Conservation (phyloP, 257 asterid genomes). For the Przewalskia tangutica region DNA sequence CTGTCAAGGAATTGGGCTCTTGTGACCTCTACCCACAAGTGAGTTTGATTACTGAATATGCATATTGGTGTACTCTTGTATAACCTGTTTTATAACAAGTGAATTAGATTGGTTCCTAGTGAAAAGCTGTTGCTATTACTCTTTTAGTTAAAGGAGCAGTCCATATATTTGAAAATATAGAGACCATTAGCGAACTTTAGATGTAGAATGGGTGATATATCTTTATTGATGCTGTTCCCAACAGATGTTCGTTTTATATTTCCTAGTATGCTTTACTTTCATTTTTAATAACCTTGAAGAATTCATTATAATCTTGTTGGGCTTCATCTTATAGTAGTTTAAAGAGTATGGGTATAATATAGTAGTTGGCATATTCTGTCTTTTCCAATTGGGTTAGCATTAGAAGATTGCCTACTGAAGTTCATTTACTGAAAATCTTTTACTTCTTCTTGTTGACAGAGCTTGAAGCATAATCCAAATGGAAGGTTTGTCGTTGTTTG, state of each 20-base stretch:
- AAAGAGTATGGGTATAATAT: not conserved
- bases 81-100: not conserved
- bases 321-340: not conserved
- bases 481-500: constrained; percentile 98
- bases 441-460: constrained; percentile 31
- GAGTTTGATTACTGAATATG: constrained; percentile 10
- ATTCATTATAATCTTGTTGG: not conserved
- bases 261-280: not conserved
- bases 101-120: not conserved
- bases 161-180: not conserved
- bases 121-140: not conserved
- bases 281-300: not conserved
- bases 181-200: not conserved
- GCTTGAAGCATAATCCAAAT: constrained; percentile 94
- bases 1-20: constrained; percentile 91
- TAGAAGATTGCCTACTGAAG: not conserved
- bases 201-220: not conserved
- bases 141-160: not conserved
- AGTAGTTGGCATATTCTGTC: not conserved
- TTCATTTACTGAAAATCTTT: not conserved
- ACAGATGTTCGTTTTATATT: not conserved
- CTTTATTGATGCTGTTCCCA: not conserved
- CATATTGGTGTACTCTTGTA: not conserved
- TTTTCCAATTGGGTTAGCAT: not conserved
- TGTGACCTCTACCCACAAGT: constrained; percentile 99